Base-by-base conservation (phyloP, 129 eudicot species). In the Calendula officinalis region DNA sequence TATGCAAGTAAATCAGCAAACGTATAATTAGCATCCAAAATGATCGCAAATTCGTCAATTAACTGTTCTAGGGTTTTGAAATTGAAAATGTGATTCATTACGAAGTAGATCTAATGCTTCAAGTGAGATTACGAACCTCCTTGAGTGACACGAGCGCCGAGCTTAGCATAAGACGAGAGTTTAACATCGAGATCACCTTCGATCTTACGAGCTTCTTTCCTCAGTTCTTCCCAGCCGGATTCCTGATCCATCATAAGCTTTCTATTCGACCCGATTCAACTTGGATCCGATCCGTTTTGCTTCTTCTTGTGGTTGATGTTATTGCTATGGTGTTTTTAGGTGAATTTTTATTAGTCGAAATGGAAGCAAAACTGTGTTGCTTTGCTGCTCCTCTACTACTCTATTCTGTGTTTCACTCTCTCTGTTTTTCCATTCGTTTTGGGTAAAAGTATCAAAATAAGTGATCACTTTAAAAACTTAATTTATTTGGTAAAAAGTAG, bases 181-280 rank as follows among this genome's bases (percentile, higher is more conserved):
- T 88, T 92, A 67, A 92, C 96, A 67, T 88, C 96, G 57, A 92
- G 99, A 85, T 92, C 96, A 47, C 99, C 89, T 79, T 92, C 95
- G 71, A 92, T 80, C 78, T 88, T 88, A 60, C 95, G 91, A 70
- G 96, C 99, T 78, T 88, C 99, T 77, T 83, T 85, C 61, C 99
- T 79, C 60, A 92, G 85, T 73, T 92, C 99, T 65, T 92, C 96
- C 98, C 96, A 92, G 30, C 99, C 99, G 76, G 99, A 88, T 67
- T 92, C 96, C 82, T 87, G 75, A 60, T 77, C 91, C 71, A 91
- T 70, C 62, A 45, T 35, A 45, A 22, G 77, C 82, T 64, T 58
- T 13, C 49, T 34, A 11, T 54, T 64, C 55, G 48, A 36, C 63
- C 66, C 78, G 77, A 71, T 56, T 52, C 55, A 51, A 10, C 9